These are phyloP conservation scores for Emergomyces pasteurianus DNA, from an alignment of 2,329 filamentous ascomycete genomes.

Conservation along the genomic window DNA sequence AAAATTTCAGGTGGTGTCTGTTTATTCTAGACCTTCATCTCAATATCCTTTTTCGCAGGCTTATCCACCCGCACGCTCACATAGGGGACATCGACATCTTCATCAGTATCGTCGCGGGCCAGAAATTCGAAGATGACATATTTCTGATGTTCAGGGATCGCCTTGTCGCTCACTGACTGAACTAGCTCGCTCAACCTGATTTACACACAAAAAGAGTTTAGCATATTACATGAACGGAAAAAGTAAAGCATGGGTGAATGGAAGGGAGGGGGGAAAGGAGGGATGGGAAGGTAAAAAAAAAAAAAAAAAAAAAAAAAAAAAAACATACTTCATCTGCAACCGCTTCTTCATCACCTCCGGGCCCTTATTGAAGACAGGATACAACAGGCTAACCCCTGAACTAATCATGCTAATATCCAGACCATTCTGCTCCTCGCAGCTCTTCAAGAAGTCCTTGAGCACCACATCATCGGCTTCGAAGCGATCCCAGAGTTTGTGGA, in stretches of 20 bases:
- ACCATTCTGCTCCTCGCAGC: conserved; percentile 64
- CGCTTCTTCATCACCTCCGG: conserved; percentile 73
- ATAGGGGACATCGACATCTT: conserved; percentile 95
- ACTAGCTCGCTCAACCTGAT: conserved; percentile 75
- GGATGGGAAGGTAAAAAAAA: no score
- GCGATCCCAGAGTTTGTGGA: conserved; percentile 97
- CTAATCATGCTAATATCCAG: conserved; percentile 84
- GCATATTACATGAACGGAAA: conserved; percentile 6
- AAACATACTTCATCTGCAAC: conserved; percentile 53
- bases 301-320: no score
- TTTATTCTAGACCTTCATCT: neutral
- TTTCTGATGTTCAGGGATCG: conserved; percentile 80
- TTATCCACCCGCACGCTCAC: conserved; percentile 67
- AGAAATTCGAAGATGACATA: conserved; percentile 96
- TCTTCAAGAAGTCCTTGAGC: conserved; percentile 66
- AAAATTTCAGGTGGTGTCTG: neutral
- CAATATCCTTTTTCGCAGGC: conserved; percentile 1
- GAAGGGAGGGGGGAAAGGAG: neutral
- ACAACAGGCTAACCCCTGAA: conserved; percentile 90
- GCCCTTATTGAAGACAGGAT: conserved; percentile 76
- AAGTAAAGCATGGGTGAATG: no score
- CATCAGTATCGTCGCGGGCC: conserved; percentile 72
- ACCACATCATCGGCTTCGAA: conserved; percentile 85
- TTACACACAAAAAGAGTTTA: conserved; percentile 18
- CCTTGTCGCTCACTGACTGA: conserved; percentile 81